Percentiles rank a stretch among this genome's conserved stretches.
These are phyloP conservation scores for Cordyceps farinosa DNA, from an alignment of 2,329 filamentous ascomycete species.

Conservation along the genomic window DNA sequence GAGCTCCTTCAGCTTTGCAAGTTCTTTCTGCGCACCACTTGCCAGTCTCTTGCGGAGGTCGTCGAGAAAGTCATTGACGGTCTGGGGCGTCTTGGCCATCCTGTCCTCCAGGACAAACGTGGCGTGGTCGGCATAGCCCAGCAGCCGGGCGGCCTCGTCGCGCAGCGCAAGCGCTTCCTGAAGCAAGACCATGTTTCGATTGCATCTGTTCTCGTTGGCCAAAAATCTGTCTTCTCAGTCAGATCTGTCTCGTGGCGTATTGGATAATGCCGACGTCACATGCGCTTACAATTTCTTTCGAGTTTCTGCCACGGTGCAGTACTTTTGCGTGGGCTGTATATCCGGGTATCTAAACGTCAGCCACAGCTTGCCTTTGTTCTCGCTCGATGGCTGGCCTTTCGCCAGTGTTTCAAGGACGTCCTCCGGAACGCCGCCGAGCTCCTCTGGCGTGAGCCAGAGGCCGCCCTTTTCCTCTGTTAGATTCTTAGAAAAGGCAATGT, in stretches of 20 bases:
- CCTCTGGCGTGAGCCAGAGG: constrained; percentile 64
- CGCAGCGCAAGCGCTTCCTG: constrained; percentile 52
- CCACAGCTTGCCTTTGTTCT: constrained; percentile 63
- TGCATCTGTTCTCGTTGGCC: constrained; percentile 14
- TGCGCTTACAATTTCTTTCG: not conserved
- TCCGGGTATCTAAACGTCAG: constrained; percentile 75
- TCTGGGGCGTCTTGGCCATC: constrained; percentile 57
- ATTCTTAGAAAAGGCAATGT: constrained; percentile 69
- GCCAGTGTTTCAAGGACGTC: constrained; percentile 60
- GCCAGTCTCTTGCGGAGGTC: constrained; percentile 34
- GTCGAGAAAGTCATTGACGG: constrained; percentile 50
- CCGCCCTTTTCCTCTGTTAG: constrained; percentile 73
- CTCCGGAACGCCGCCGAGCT: constrained; percentile 65
- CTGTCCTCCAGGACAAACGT: constrained; percentile 55
- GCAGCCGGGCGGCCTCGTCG: constrained; percentile 52
- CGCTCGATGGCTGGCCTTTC: constrained; percentile 54
- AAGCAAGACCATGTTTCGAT: constrained; percentile 38
- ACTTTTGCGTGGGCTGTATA: constrained; percentile 68
- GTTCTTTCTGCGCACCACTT: constrained; percentile 33
- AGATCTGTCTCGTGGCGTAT: not conserved
- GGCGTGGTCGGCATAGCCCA: constrained; percentile 55
- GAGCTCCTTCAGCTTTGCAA: constrained; percentile 46
- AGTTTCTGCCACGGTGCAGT: constrained; percentile 3
- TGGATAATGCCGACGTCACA: too few relatives aligned
- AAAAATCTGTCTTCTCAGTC: not conserved